Evolutionary conservation across 192 early-diverging fungal genomes (phyloP), one percentile per base, ranked within the genome.

Genomic region (Borealophlyctis nickersoniae): DNA sequence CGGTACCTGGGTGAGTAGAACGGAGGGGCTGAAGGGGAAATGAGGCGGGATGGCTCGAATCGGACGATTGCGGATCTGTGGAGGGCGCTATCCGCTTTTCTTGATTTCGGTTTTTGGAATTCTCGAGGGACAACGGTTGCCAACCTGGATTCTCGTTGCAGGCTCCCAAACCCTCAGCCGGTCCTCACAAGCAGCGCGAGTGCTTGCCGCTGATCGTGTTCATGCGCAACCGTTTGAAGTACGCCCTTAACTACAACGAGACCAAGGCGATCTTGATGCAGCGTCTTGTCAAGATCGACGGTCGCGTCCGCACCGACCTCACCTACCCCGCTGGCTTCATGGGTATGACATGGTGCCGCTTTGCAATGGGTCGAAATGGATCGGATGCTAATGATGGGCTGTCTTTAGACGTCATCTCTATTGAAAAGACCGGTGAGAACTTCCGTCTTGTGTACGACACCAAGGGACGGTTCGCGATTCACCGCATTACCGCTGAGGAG

Each of bases 131-230:
- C 39, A 45, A 7, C 19, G 39, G n/a, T 56, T 49, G 24, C 4
- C 34, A 49, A 3, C 7, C 33, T 16, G 22, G n/a, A 58, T 45
- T 7, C 39, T 45, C 19, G 39, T 19, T 45, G 30, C 49, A 73
- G 79, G 96, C 95, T 61, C 95, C 95, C 67, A 91, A 91, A 83
- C 95, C 94, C 52, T 90, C 90, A 63, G 79, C 94, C 73, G 97
- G 97, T 86, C 97, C 97, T 60, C 95, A 99, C 93, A 99, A 98
- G 92, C 86, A 90, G 72, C 92, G 97, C 71, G 97, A 99, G 84
- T 99, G 92, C 81, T 86, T 99, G 72, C 97, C 95, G 39, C 84
- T 99, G 67, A 79, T 98, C 66, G 84, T 99, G 65, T 99, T 99
- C 88, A 78, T 99, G 78, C 93, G 97, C 67, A 99, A 99, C 89